Evolutionary conservation across 1,139 yeast species (phyloP), one percentile per base, ranked within the genome.

Genomic region (Magnusiomyces tetraspermus): DNA sequence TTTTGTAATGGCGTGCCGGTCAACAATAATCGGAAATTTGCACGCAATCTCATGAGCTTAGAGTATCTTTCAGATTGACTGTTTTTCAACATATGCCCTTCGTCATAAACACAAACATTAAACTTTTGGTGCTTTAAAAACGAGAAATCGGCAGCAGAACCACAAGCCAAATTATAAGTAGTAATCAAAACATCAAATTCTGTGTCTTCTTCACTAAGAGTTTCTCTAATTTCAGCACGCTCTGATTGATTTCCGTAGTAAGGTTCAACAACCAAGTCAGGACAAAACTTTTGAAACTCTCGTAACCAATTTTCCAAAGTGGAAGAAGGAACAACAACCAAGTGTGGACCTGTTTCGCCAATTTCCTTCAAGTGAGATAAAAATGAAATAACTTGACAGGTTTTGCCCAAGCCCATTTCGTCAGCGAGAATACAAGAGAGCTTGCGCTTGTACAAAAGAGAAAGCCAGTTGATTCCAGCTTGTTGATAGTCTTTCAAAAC

Each of bases 1-100:
- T 92, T 92, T 65, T 92, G 99, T 55, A 94, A 73, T 6, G 99
- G 99, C 0, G 99, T 92, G 67, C 99, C 99, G 0, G 99, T 92
- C 57, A 92, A 76, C 51, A 92, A 70, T 45, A 94, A 71, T 61
- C 98, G 76, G 69, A 92, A 94, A 26, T 79, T 77, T 0, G 94
- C 97, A 55, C 75, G 77, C 46, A 92, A 72, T 63, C 80, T 80
- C 95, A 90, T 90, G 58, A 92, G 74, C 67, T 89, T 90, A 56
- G 72, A 76, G 66, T 92, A 92, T 61, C 99, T 76, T 61, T 90
- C 97, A 17, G 94, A 81, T 58, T 79, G 76, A 1, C 96, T 86
- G 68, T 94, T 92, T 66, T 92, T 92, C 61, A 92, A 75, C 84
- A 92, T 82, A 69, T 92, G 99, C 0, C 99, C 99, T 72, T 92